These are phyloP conservation scores for Clavispora fructus DNA, from an alignment of 805 yeast species.

Conservation along the genomic window DNA sequence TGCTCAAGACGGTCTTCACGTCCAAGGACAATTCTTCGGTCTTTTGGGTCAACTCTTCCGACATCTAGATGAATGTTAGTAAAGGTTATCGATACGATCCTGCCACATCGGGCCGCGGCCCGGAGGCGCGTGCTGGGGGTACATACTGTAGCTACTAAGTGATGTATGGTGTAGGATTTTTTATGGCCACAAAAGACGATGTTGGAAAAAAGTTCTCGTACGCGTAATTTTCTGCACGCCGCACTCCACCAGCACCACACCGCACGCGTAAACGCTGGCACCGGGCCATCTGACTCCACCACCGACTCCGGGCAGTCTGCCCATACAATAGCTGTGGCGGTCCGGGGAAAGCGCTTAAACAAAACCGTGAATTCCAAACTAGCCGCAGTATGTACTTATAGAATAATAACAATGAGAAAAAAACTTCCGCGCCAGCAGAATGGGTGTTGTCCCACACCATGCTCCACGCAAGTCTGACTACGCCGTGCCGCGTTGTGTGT, in stretches of 20 bases:
- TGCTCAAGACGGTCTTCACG: conserved; percentile 49
- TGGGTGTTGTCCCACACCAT: too few relatives aligned
- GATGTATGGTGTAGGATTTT: not conserved
- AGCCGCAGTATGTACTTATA: not conserved
- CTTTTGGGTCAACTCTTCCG: conserved; percentile 41
- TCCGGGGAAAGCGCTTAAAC: too few relatives aligned
- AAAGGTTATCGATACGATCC: not conserved
- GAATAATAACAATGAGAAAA: not conserved
- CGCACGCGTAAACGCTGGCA: conserved; percentile 13
- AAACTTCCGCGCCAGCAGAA: too few relatives aligned
- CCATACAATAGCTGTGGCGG: too few relatives aligned
- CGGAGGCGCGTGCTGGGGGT: not conserved
- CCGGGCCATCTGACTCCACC: not conserved
- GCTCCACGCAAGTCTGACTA: too few relatives aligned
- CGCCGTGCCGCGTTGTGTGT: too few relatives aligned
- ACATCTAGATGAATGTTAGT: conserved; percentile 25
- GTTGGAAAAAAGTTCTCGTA: conserved; percentile 19
- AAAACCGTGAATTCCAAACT: not conserved
- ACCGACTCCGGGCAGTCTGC: not conserved
- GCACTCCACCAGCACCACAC: not conserved
- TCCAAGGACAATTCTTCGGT: conserved; percentile 42
- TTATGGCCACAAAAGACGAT: conserved; percentile 13
- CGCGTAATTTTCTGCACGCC: conserved; percentile 18
- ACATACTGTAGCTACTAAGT: conserved; percentile 1
- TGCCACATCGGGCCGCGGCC: not conserved